Conservation (phyloP, 345 rosid genomes). For the Salix purpurea region DNA sequence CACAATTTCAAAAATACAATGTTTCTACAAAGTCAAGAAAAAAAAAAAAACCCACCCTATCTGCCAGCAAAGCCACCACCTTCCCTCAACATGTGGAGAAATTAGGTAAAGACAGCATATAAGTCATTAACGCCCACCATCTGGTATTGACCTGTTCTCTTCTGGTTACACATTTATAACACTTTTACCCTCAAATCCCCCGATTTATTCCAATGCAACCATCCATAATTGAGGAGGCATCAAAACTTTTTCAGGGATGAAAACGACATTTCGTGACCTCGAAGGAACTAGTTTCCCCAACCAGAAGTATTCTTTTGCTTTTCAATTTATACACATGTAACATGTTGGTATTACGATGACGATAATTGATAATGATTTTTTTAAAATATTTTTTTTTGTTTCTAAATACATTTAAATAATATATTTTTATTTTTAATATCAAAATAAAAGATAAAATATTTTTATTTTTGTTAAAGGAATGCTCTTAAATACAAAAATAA, state of each 20-base stretch:
- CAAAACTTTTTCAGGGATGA: constrained; percentile 1
- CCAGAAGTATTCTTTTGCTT: not conserved
- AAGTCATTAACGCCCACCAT: constrained; percentile 6
- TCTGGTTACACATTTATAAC: not conserved
- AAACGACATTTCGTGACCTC: constrained; percentile 12
- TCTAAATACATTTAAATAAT: too few species aligned
- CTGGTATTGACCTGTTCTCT: not conserved
- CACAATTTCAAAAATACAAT: too few species aligned
- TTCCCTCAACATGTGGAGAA: not conserved
- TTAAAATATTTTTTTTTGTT: too few species aligned
- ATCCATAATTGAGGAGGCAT: not conserved
- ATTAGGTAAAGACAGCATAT: constrained; percentile 6
- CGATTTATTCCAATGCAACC: too few species aligned
- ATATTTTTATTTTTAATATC: too few species aligned
- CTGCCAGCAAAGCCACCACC: constrained; percentile 1
- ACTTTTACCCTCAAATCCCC: not conserved
- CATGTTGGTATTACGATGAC: too few species aligned
- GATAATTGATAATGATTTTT: too few species aligned
- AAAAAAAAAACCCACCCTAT: not conserved
- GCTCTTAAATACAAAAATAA: too few species aligned
- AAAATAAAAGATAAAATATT: too few species aligned
- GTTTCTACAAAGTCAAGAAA: too few species aligned
- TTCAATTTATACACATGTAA: not conserved
- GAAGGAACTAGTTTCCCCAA: not conserved
- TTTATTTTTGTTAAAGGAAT: too few species aligned